These are phyloP conservation scores for Toxicodendron radicans DNA, from an alignment of 345 rosid species.

Conservation along the genomic window DNA sequence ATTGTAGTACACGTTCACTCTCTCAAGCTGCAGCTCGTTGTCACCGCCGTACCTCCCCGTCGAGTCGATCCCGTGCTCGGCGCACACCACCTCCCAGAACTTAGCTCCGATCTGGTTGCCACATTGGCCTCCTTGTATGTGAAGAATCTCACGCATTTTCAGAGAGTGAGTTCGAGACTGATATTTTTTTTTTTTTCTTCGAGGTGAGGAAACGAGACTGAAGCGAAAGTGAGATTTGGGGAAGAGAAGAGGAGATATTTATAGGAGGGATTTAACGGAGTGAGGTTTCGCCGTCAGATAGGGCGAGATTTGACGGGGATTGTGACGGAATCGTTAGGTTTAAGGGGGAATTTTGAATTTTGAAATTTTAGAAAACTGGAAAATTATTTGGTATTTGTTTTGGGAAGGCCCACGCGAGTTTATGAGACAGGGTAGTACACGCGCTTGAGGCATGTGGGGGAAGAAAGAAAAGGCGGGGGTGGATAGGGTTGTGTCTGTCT, in stretches of 20 bases:
- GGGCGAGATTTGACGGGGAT: constrained; percentile 20
- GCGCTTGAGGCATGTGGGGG: constrained; percentile 22
- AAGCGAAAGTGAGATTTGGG: background rate
- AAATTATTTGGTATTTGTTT: background rate
- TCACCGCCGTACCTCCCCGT: constrained; percentile 64
- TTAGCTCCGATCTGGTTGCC: constrained; percentile 82
- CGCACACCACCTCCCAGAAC: constrained; percentile 57
- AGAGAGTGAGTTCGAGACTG: background rate
- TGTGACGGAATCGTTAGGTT: constrained; percentile 38
- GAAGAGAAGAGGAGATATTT: constrained; percentile 7
- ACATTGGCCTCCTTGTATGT: constrained; percentile 75
- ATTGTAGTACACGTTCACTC: constrained; percentile 75
- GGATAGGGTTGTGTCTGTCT: background rate
- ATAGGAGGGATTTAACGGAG: constrained; percentile 34
- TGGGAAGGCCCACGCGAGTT: constrained; percentile 7
- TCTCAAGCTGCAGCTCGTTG: constrained; percentile 65
- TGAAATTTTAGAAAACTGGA: constrained; percentile 18
- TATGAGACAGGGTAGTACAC: background rate
- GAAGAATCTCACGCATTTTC: constrained; percentile 78
- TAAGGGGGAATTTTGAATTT: constrained; percentile 45
- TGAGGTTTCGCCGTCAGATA: constrained; percentile 29
- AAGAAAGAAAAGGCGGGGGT: background rate
- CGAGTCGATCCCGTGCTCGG: constrained; percentile 73
- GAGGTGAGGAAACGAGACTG: background rate
- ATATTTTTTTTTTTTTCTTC: too few species aligned